Evolutionary conservation across 2,329 filamentous ascomycete genomes (phyloP).

Genomic region (Triangularia verruculosa): DNA sequence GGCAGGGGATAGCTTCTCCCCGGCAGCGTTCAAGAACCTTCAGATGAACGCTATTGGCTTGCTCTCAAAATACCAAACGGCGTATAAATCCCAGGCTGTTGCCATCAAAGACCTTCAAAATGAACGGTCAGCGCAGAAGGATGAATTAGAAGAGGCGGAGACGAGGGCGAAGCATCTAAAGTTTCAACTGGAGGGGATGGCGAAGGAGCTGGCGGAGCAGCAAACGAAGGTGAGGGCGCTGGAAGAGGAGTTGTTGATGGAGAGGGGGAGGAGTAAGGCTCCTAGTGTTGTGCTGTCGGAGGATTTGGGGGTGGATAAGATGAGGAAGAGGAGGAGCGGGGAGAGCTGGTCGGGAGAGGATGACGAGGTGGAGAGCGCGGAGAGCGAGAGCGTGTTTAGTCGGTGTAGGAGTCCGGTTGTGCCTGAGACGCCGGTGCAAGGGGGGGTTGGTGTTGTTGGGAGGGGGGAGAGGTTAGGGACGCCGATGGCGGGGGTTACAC

Average conservation of each 20-base stretch:
- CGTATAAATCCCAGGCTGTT: constrained; percentile 53
- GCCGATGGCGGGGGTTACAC: constrained; percentile 18
- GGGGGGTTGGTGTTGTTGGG: background rate
- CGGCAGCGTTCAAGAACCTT: constrained; percentile 59
- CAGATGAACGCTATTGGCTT: constrained; percentile 55
- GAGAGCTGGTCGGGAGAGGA: constrained; percentile 48
- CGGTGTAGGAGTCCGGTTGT: constrained; percentile 56
- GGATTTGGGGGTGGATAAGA: constrained; percentile 51
- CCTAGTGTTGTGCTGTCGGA: constrained; percentile 45
- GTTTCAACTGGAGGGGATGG: constrained; percentile 59
- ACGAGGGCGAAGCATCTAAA: constrained; percentile 53
- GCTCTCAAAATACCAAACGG: constrained; percentile 54
- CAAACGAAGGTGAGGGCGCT: constrained; percentile 47
- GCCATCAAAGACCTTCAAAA: constrained; percentile 50
- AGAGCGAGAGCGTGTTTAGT: constrained; percentile 58
- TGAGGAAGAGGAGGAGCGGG: constrained; percentile 39
- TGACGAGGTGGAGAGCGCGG: constrained; percentile 49
- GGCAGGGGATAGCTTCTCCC: constrained; percentile 45
- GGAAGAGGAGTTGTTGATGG: constrained; percentile 46
- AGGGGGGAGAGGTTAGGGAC: background rate
- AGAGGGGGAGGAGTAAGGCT: constrained; percentile 40
- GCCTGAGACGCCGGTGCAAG: constrained; percentile 9
- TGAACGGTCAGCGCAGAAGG: constrained; percentile 52
- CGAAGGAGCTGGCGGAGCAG: constrained; percentile 50
- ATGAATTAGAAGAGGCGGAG: constrained; percentile 56